A percentile compares a stretch with the other conserved stretches of the same genome.
Conservation (phyloP, 495 filamentous ascomycete species). For the Diplogelasinospora grovesii region DNA sequence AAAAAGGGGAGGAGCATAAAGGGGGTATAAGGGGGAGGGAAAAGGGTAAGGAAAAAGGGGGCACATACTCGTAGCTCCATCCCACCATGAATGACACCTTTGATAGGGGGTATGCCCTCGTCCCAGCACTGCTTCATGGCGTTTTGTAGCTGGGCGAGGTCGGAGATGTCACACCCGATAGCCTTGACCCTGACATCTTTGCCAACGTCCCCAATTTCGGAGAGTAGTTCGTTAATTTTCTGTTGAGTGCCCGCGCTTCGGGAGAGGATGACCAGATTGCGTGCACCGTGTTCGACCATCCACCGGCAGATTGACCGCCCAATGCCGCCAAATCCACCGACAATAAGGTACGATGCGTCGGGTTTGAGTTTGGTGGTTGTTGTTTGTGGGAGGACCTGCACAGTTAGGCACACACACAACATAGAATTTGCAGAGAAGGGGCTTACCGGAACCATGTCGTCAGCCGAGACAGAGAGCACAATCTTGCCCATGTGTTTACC, state of each 20-base stretch:
- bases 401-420: too few relatives aligned
- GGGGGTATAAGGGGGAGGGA: too few relatives aligned
- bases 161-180: conserved; percentile 36
- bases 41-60: background rate
- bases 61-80: conserved; percentile 45
- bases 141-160: conserved; percentile 23
- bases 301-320: conserved; percentile 52
- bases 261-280: conserved; percentile 50
- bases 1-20: conserved; percentile 14
- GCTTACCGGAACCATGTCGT: conserved; percentile 19
- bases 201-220: conserved; percentile 30
- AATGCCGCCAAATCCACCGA: conserved; percentile 58
- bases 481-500: conserved; percentile 52
- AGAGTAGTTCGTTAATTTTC: conserved; percentile 28
- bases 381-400: conserved; percentile 13
- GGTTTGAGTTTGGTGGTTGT: conserved; percentile 19
- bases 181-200: conserved; percentile 30
- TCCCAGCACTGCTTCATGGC: conserved; percentile 27
- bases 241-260: conserved; percentile 38
- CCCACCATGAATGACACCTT: conserved; percentile 42
- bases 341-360: conserved; percentile 51
- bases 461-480: conserved; percentile 30
- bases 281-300: conserved; percentile 53
- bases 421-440: background rate
- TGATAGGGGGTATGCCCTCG: conserved; percentile 36